Base-by-base conservation (phyloP, 179 eudicot genomes). In the Gypsophila paniculata region DNA sequence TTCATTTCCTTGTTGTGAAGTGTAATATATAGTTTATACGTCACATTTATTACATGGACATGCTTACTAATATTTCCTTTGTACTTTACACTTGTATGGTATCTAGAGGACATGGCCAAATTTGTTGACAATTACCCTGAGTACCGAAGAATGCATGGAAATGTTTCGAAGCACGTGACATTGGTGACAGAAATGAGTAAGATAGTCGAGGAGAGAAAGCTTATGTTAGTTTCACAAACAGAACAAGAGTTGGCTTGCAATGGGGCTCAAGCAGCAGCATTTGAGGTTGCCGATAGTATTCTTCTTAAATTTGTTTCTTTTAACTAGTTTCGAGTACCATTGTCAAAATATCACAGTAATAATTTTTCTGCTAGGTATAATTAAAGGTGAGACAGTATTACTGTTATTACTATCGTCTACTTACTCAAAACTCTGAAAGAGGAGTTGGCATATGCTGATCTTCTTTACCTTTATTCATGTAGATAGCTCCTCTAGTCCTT, bases 241-340 rank as follows among this genome's bases (percentile, higher is more conserved):
- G 97, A 91, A 83, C 97, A 91, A 80, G 97, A 91, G 71, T 79
- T 91, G 83, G 97, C 97, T 82, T 91, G 97, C 86, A 91, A 85
- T 73, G 96, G 97, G 70, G 96, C 96, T 44, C 97, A 90, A 78
- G 97, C 87, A 21, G 97, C 96, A 75, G 96, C 97, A 48, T 85
- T 90, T 85, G 96, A 89, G 97, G 97, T 91, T 81, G 26, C 32
- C 76, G 52, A 36, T 32, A 23, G 36, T 79, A 69, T n/a, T 5
- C n/a, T 76, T 29, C 59, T 76, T 52, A 26, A 39, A 10, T 21
- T 29, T n/a, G 2, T 25, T 54, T 75, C 18, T 15, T 25, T 54
- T 5, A 25, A 13, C 48, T 32, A 68, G 52, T 32, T 69, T 29
- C 25, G 2, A 52, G 61, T n/a, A 29, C 38, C 44, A 26, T 26